These are phyloP conservation scores for Arthrobotrys sinensis DNA, from an alignment of 2,329 filamentous ascomycete genomes.

Conservation along the genomic window DNA sequence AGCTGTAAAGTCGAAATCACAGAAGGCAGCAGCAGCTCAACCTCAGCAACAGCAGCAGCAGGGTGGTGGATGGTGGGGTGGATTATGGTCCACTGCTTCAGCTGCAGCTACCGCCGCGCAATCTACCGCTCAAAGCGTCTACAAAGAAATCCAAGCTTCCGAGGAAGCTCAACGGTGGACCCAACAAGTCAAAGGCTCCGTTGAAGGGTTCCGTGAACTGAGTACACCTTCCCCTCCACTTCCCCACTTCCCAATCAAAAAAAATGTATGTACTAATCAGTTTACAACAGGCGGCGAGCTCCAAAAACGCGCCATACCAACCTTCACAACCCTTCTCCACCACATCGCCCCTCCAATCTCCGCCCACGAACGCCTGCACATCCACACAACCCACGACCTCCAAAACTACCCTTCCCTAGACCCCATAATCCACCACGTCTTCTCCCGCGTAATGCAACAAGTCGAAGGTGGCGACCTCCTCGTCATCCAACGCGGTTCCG, in stretches of 20 bases:
- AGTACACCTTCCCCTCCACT: slow-evolving; percentile 71
- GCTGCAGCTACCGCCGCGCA: slow-evolving; percentile 69
- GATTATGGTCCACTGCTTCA: slow-evolving; percentile 83
- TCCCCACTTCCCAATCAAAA: background rate
- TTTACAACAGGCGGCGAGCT: slow-evolving; percentile 96
- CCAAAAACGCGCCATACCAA: slow-evolving; percentile 87
- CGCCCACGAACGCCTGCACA: slow-evolving; percentile 94
- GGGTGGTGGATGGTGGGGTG: slow-evolving; percentile 90
- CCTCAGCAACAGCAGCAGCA: slow-evolving; percentile 62
- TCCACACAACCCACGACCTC: slow-evolving; percentile 97
- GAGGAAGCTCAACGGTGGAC: slow-evolving; percentile 98
- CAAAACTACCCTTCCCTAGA: slow-evolving; percentile 95
- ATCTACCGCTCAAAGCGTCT: slow-evolving; percentile 85
- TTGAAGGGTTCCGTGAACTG: slow-evolving; percentile 81
- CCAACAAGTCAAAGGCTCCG: slow-evolving; percentile 91
- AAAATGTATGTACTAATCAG: no score
- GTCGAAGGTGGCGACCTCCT: slow-evolving; percentile 96
- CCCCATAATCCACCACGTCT: slow-evolving; percentile 90
- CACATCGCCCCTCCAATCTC: slow-evolving; percentile 96
- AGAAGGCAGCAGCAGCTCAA: slow-evolving; percentile 20
- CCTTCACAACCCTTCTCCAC: slow-evolving; percentile 94
- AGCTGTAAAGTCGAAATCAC: slow-evolving; percentile 33
- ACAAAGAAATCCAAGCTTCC: slow-evolving; percentile 95
- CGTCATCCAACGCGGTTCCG: slow-evolving; percentile 92
- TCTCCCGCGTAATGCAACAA: slow-evolving; percentile 97